A percentile compares a stretch with the other conserved stretches of the same genome.
phyloP scores from a whole-genome alignment of 192 early-diverging fungal species.

The Haplosporangium gracile region DNA sequence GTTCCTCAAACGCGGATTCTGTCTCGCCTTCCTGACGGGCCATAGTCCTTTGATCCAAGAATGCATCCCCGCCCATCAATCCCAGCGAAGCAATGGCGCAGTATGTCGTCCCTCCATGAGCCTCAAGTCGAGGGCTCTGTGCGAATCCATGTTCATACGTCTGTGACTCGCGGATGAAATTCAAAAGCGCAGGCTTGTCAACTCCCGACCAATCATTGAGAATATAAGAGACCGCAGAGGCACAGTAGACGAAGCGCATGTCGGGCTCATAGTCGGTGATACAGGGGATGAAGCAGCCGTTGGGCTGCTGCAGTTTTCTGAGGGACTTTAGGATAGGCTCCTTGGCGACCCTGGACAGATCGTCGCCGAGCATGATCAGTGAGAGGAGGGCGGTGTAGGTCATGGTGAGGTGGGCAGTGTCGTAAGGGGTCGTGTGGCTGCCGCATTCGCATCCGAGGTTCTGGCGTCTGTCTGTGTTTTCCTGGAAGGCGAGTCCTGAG shows the following conservation, averaged over 20 bases:
- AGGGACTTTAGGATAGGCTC: slow-evolving; percentile 73
- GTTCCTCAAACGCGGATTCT: slow-evolving; percentile 25
- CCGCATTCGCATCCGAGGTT: slow-evolving; percentile 38
- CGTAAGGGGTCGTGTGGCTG: slow-evolving; percentile 33
- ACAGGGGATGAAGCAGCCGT: slow-evolving; percentile 75
- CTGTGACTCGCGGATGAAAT: slow-evolving; percentile 72
- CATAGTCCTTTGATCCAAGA: slow-evolving; percentile 29
- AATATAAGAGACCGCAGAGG: slow-evolving; percentile 84
- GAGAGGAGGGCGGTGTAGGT: slow-evolving; percentile 92
- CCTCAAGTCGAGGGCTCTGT: slow-evolving; percentile 81
- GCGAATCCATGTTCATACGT: slow-evolving; percentile 85
- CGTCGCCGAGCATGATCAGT: slow-evolving; percentile 90
- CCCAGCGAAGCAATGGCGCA: slow-evolving; percentile 89
- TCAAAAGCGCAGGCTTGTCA: slow-evolving; percentile 67
- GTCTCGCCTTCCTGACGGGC: slow-evolving; percentile 41
- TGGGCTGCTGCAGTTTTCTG: slow-evolving; percentile 74
- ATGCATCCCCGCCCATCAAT: slow-evolving; percentile 68
- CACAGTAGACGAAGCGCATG: slow-evolving; percentile 93
- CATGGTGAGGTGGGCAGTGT: slow-evolving; percentile 76
- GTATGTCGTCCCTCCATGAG: slow-evolving; percentile 93
- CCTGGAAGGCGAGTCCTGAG: slow-evolving; percentile 66
- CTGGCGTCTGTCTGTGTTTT: neutral
- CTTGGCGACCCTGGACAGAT: slow-evolving; percentile 85
- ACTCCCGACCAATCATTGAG: slow-evolving; percentile 93
- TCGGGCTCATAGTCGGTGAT: slow-evolving; percentile 74